Conservation (phyloP, 805 yeast genomes). For the Sugiyamaella americana region DNA sequence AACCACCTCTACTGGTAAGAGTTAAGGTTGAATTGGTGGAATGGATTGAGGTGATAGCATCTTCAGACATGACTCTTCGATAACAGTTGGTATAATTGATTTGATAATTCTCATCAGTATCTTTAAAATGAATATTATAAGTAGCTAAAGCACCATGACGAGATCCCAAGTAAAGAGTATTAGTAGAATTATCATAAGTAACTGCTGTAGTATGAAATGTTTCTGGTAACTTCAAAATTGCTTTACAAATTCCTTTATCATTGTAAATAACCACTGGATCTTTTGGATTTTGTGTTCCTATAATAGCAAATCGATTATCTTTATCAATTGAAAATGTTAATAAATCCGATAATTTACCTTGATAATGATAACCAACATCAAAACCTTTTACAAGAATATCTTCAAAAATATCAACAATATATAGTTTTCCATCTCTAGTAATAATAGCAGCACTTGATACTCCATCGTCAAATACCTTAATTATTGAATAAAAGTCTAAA, state of each 20-base stretch:
- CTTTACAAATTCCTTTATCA: constrained; percentile 30
- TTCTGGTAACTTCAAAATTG: constrained; percentile 32
- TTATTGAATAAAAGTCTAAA: constrained; percentile 17
- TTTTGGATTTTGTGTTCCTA: constrained; percentile 64
- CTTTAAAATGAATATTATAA: constrained; percentile 36
- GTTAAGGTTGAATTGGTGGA: not conserved
- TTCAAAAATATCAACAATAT: constrained; percentile 8
- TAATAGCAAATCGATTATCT: constrained; percentile 33
- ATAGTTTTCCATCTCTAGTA: constrained; percentile 28
- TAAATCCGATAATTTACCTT: constrained; percentile 32
- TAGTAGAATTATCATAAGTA: constrained; percentile 35
- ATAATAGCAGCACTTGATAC: constrained; percentile 38
- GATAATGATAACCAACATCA: constrained; percentile 26
- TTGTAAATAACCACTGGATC: constrained; percentile 45
- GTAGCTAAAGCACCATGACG: constrained; percentile 61
- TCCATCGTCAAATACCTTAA: constrained; percentile 37
- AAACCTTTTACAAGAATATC: constrained; percentile 16
- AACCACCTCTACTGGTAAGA: constrained; percentile 26
- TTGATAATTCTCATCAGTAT: not conserved
- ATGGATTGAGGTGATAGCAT: constrained; percentile 26
- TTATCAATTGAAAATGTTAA: constrained; percentile 14
- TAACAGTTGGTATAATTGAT: constrained; percentile 10
- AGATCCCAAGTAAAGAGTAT: constrained; percentile 57
- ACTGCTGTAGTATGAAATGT: constrained; percentile 58
- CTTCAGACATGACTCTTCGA: constrained; percentile 22